Evolutionary conservation across 192 early-diverging fungal species (phyloP).

Genomic region (Entophlyctis helioformis): DNA sequence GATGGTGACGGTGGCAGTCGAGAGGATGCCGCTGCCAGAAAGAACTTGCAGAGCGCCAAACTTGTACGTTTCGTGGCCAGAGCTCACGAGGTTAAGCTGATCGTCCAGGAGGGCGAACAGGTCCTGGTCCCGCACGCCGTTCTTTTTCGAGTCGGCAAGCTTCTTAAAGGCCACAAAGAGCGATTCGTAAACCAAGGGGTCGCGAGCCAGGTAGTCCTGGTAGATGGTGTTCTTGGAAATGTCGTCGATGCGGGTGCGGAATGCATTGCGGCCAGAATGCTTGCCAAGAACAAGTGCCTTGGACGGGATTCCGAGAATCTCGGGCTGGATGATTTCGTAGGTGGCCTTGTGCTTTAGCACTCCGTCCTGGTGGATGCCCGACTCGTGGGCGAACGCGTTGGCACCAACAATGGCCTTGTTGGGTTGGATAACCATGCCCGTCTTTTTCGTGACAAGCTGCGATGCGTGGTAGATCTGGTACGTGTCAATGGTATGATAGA

Average conservation of each 20-base stretch:
- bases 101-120: slow-evolving; percentile 77
- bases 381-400: slow-evolving; percentile 95
- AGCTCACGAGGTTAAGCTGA: slow-evolving; percentile 36
- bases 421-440: slow-evolving; percentile 91
- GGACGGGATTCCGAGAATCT: slow-evolving; percentile 78
- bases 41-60: slow-evolving; percentile 70
- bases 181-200: slow-evolving; percentile 53
- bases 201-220: slow-evolving; percentile 33
- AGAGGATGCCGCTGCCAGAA: slow-evolving; percentile 55
- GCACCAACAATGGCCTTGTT: slow-evolving; percentile 98
- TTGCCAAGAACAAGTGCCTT: slow-evolving; percentile 85
- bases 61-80: slow-evolving; percentile 40
- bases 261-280: slow-evolving; percentile 91
- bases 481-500: slow-evolving; percentile 86
- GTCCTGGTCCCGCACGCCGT: slow-evolving; percentile 74
- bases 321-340: slow-evolving; percentile 94
- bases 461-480: slow-evolving; percentile 75
- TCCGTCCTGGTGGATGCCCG: slow-evolving; percentile 97
- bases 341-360: slow-evolving; percentile 92
- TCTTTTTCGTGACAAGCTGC: slow-evolving; percentile 75
- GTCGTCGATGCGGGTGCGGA: slow-evolving; percentile 66
- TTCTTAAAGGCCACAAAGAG: slow-evolving; percentile 85
- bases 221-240: slow-evolving; percentile 50
- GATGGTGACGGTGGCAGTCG: slow-evolving; percentile 73
- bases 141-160: slow-evolving; percentile 82